Base-by-base conservation (phyloP, 106 monocot genomes). In the Triglochin maritima region DNA sequence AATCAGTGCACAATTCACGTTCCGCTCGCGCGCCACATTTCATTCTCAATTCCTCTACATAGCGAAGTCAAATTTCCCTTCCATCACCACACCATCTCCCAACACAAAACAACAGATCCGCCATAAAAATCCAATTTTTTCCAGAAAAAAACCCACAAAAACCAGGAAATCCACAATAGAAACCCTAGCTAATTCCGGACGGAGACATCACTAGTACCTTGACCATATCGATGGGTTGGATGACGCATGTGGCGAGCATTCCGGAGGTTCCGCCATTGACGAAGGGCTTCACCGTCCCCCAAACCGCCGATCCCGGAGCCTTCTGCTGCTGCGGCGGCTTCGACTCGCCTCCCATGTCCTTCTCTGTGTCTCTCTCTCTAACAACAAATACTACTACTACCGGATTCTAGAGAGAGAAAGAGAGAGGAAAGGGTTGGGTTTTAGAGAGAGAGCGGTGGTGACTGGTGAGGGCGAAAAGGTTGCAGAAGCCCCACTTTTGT, bases 161-260 rank as follows among this genome's bases (percentile, higher is more conserved):
- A 29, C 29, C 1, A 29, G 1, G 1, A 29, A 29, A 29, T 0
- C 29, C 29, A 29, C 29, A 29, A 29, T 1, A 29, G 29, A 29
- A 29, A 29, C 29, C 29, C 29, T 29, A 29, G 29, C 29, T 29
- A 29, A 29, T 29, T 29, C 29, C 1, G 29, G 29, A 29, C 29
- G 29, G 29, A 29, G 29, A 29, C 29, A 29, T 29, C 29, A 29
- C 29, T 47, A 56, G 3, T 75, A 87, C 92, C 92, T 93, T 93
- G 67, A 93, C 42, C 92, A 93, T 93, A 49, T 93, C 92, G 67
- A 93, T 83, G 14, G 92, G 92, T 72, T 88, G 92, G 80, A 93
- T 93, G 79, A 88, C 88, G 79, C 88, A 88, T 44, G 92, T 93
- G 60, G 92, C 92, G 77, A 93, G 92, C 88, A 93, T 93, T 9